phyloP scores from a whole-genome alignment of 306 rosid genomes.

The Trifolium repens region DNA sequence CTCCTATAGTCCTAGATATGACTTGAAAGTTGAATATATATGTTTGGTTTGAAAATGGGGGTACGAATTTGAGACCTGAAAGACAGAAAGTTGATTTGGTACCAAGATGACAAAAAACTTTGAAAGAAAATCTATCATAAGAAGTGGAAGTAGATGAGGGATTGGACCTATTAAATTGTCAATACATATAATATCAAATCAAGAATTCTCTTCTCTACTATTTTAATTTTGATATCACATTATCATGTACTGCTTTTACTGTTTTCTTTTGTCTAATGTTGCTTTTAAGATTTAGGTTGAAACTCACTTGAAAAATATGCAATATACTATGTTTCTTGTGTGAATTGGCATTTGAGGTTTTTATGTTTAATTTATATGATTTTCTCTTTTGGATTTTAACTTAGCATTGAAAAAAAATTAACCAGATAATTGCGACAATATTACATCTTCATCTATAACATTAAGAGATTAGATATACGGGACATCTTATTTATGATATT shows the following conservation, averaged over 20 bases:
- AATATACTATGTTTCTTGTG: neutral
- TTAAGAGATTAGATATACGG: too few relatives aligned
- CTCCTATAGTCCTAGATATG: neutral
- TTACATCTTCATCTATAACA: too few relatives aligned
- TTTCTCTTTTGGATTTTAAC: neutral
- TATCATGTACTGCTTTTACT: constrained; percentile 13
- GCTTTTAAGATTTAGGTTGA: constrained; percentile 29
- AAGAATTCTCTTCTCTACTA: constrained; percentile 1
- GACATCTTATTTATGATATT: too few relatives aligned
- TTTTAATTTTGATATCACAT: neutral
- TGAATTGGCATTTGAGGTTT: constrained; percentile 27
- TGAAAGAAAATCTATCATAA: constrained; percentile 37
- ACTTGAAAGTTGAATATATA: constrained; percentile 18
- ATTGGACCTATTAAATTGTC: constrained; percentile 19
- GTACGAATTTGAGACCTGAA: constrained; percentile 29
- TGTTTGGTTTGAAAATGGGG: constrained; percentile 19
- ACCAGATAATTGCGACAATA: too few relatives aligned
- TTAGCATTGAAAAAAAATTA: too few relatives aligned
- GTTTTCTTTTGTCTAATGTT: constrained; percentile 40
- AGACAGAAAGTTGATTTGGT: constrained; percentile 36
- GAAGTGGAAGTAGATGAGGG: constrained; percentile 37
- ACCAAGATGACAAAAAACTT: constrained; percentile 51
- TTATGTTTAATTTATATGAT: neutral
- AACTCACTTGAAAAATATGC: neutral
- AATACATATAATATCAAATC: constrained; percentile 12